Conservation (phyloP, 108 stramenopile genomes). For the Epipyxis sp. region DNA sequence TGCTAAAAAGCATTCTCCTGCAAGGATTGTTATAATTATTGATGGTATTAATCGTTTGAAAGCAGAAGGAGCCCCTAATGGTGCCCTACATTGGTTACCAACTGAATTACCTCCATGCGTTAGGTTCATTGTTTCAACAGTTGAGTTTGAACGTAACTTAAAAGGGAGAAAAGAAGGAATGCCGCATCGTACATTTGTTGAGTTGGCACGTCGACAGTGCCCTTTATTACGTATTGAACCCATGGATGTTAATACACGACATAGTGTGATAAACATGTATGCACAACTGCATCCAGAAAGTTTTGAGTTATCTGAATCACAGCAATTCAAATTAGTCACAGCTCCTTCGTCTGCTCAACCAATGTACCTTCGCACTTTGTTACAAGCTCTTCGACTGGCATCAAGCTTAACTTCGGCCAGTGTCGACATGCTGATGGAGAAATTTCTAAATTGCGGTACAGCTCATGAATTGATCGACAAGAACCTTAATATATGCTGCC, state of each 20-base stretch:
- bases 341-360: constrained; percentile 42
- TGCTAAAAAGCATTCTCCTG: constrained; percentile 54
- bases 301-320: constrained; percentile 34
- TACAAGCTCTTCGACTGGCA: constrained; percentile 53
- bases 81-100: constrained; percentile 61
- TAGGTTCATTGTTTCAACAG: constrained; percentile 56
- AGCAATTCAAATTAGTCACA: constrained; percentile 40
- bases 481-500: constrained; percentile 49
- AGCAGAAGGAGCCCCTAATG: constrained; percentile 40
- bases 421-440: constrained; percentile 48
- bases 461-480: constrained; percentile 42
- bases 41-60: constrained; percentile 53
- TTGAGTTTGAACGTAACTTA: constrained; percentile 36
- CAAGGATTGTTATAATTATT: constrained; percentile 53
- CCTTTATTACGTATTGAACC: constrained; percentile 50
- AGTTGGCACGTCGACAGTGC: constrained; percentile 49
- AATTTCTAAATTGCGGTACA: constrained; percentile 38
- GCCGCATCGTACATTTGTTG: constrained; percentile 48
- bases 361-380: constrained; percentile 54
- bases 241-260: constrained; percentile 44
- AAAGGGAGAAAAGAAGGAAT: constrained; percentile 9
- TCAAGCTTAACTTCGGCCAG: constrained; percentile 27
- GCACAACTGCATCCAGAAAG: not conserved
- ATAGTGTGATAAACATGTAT: constrained; percentile 37
- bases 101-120: constrained; percentile 55